Evolutionary conservation across 345 rosid genomes (phyloP).

Genomic region (Melaleuca alternifolia): DNA sequence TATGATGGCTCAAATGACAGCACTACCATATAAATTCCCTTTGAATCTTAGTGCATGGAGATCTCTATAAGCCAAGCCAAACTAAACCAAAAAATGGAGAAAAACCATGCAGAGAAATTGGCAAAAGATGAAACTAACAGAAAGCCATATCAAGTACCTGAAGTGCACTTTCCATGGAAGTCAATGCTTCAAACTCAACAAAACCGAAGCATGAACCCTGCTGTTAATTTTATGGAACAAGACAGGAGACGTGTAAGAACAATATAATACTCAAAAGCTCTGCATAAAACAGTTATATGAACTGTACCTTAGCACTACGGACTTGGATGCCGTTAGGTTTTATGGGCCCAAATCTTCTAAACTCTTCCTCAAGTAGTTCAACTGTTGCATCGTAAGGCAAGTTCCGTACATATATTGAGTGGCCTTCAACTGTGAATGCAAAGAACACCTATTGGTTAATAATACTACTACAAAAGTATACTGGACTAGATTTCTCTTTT

Average conservation of each 20-base stretch:
- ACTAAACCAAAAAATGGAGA: background rate
- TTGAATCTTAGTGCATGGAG: background rate
- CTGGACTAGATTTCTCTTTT: background rate
- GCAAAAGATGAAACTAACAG: background rate
- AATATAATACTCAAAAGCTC: background rate
- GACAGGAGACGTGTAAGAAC: background rate
- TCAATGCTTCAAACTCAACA: constrained; percentile 50
- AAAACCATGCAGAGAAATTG: background rate
- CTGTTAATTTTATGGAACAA: background rate
- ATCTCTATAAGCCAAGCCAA: background rate
- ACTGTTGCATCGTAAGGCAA: constrained; percentile 59
- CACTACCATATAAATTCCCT: background rate
- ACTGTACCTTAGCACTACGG: constrained; percentile 63
- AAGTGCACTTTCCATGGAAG: constrained; percentile 46
- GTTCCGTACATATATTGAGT: constrained; percentile 69
- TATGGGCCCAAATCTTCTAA: constrained; percentile 67
- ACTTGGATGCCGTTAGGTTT: constrained; percentile 72
- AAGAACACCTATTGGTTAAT: background rate
- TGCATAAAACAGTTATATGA: background rate
- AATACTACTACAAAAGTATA: background rate
- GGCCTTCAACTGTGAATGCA: constrained; percentile 40
- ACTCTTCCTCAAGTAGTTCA: constrained; percentile 54
- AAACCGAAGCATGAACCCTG: constrained; percentile 66
- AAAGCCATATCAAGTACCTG: constrained; percentile 25
- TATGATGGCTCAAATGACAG: background rate